Conservation (phyloP, 2,329 filamentous ascomycete species). For the Penicillium freii region DNA sequence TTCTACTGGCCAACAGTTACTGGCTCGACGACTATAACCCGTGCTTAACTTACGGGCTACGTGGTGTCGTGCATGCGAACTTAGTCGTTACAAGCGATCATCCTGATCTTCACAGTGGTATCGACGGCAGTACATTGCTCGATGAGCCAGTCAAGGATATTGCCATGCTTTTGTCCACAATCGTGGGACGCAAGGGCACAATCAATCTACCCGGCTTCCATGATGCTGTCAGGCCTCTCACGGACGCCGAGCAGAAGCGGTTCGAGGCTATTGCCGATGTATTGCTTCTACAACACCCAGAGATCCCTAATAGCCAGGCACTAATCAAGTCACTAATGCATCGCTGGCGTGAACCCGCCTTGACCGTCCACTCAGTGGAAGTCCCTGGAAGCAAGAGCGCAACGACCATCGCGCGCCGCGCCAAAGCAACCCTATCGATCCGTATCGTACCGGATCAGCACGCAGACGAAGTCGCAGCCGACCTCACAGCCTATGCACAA, state of each 20-base stretch:
- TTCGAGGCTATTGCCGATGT: constrained; percentile 82
- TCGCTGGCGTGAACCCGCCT: constrained; percentile 88
- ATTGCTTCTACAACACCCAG: constrained; percentile 68
- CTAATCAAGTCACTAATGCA: constrained; percentile 86
- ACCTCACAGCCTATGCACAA: constrained; percentile 65
- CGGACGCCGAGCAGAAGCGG: constrained; percentile 70
- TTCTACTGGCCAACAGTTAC: constrained; percentile 94
- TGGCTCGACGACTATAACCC: constrained; percentile 97
- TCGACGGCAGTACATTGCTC: constrained; percentile 88
- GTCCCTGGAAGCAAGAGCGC: constrained; percentile 78
- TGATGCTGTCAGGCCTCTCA: constrained; percentile 74
- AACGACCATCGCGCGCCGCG: constrained; percentile 78
- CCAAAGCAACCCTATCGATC: constrained; percentile 83
- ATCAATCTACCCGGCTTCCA: constrained; percentile 88
- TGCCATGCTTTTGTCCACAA: constrained; percentile 73
- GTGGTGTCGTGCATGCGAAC: constrained; percentile 90
- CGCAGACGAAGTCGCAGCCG: constrained; percentile 69
- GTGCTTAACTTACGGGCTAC: constrained; percentile 89
- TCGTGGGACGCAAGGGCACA: constrained; percentile 77
- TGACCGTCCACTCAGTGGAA: constrained; percentile 91
- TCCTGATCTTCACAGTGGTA: constrained; percentile 90
- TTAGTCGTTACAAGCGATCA: constrained; percentile 81
- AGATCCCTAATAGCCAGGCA: constrained; percentile 61
- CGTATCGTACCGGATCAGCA: constrained; percentile 93
- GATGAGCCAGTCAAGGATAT: constrained; percentile 92